Percentiles rank a stretch among this genome's conserved stretches.
Evolutionary conservation across 441 rosid species (phyloP).

Genomic region (Macaranga tanarius): DNA sequence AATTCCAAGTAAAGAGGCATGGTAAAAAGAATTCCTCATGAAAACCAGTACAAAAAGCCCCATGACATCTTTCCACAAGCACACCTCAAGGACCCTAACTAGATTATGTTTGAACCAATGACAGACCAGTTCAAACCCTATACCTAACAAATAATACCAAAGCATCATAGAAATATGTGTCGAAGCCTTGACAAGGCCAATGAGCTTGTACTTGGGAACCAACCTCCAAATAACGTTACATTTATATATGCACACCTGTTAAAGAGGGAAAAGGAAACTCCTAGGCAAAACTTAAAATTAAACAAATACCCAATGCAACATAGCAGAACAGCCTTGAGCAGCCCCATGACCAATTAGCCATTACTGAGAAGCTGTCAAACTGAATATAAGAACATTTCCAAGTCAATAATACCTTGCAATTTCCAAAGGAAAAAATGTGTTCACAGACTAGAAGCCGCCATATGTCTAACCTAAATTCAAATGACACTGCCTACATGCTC

Average conservation of each 20-base stretch:
- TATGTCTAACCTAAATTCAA: not conserved
- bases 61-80: not conserved
- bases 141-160: not conserved
- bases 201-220: not conserved
- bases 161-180: not conserved
- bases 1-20: not conserved
- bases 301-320: constrained; percentile 5
- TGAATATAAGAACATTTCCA: not conserved
- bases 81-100: not conserved
- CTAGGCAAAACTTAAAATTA: not conserved
- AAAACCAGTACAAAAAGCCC: not conserved
- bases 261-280: not conserved
- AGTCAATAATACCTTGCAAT: not conserved
- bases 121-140: not conserved
- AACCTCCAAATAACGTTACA: not conserved
- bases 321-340: too few species aligned
- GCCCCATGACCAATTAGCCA: too few species aligned
- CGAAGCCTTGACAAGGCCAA: not conserved
- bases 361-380: not conserved
- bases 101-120: too few species aligned
- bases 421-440: not conserved
- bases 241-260: not conserved
- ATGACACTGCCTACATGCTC: not conserved
- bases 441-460: not conserved
- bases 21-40: not conserved